phyloP scores from a whole-genome alignment of 1,284 basidiomycete genomes.

The Puccinia hordei region DNA sequence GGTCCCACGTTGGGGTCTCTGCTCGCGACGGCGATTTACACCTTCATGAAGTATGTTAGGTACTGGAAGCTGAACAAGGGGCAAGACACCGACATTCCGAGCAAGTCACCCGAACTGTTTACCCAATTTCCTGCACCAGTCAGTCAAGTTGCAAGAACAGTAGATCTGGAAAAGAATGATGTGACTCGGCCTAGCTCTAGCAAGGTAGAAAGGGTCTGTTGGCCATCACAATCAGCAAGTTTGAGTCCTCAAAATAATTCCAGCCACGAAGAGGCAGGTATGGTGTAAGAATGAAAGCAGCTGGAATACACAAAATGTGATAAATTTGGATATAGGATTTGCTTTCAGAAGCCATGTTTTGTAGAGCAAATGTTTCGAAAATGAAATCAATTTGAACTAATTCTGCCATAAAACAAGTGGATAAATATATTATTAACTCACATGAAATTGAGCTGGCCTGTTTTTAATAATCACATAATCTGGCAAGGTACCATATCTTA shows the following conservation, averaged over 20 bases:
- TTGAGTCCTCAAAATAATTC: background rate
- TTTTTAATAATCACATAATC: too few relatives aligned
- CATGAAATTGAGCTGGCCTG: too few relatives aligned
- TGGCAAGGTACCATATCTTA: too few relatives aligned
- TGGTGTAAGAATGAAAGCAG: background rate
- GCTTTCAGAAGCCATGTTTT: too few relatives aligned
- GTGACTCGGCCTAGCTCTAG: background rate
- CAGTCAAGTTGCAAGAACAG: background rate
- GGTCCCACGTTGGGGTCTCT: constrained; percentile 43
- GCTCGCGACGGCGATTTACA: constrained; percentile 31
- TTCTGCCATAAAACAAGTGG: too few relatives aligned
- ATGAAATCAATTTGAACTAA: too few relatives aligned
- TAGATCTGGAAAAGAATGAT: background rate
- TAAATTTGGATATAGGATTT: too few relatives aligned
- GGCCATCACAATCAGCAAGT: constrained; percentile 1
- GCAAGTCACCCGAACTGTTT: constrained; percentile 47
- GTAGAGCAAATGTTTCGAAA: too few relatives aligned
- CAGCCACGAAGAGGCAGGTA: background rate
- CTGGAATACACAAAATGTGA: too few relatives aligned
- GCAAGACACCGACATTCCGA: constrained; percentile 46
- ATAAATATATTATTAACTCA: too few relatives aligned
- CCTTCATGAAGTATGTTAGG: constrained; percentile 30
- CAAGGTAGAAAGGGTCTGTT: background rate
- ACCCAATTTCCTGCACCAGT: background rate
- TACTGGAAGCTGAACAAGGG: constrained; percentile 48